A percentile compares a stretch with the other conserved stretches of the same genome.
Conservation (phyloP, 2,329 filamentous ascomycete species). For the Hypoxylon sp. region DNA sequence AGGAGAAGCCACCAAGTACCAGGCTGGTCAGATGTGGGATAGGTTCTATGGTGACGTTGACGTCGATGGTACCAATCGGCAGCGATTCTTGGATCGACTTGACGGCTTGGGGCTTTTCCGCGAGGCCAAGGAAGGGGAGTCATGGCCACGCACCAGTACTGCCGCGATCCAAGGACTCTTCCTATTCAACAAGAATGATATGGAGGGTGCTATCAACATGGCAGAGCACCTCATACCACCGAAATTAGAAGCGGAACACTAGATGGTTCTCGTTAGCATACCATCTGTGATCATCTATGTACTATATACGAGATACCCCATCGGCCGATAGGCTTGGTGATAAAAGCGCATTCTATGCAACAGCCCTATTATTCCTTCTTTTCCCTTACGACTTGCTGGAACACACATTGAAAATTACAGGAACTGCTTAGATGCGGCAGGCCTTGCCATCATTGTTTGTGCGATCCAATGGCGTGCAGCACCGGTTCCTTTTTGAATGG, state of each 20-base stretch:
- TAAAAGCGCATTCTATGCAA: background rate
- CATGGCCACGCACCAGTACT: conserved; percentile 75
- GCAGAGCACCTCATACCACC: conserved; percentile 73
- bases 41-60: conserved; percentile 93
- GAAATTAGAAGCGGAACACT: conserved; percentile 63
- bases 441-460: no score
- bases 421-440: no score
- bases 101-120: conserved; percentile 77
- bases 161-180: conserved; percentile 95
- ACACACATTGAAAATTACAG: no score
- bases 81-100: conserved; percentile 77
- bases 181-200: conserved; percentile 92
- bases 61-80: conserved; percentile 67
- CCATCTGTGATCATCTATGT: conserved; percentile 35
- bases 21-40: conserved; percentile 90
- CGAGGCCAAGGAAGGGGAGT: conserved; percentile 61
- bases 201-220: conserved; percentile 86
- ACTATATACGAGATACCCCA: conserved; percentile 43
- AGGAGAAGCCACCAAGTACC: conserved; percentile 86
- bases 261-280: conserved; percentile 30
- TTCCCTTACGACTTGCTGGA: no score
- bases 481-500: no score
- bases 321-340: conserved; percentile 2
- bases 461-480: no score
- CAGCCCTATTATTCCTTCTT: background rate